Evolutionary conservation across 2,329 filamentous ascomycete species (phyloP).

Genomic region (Graphium sp.): DNA sequence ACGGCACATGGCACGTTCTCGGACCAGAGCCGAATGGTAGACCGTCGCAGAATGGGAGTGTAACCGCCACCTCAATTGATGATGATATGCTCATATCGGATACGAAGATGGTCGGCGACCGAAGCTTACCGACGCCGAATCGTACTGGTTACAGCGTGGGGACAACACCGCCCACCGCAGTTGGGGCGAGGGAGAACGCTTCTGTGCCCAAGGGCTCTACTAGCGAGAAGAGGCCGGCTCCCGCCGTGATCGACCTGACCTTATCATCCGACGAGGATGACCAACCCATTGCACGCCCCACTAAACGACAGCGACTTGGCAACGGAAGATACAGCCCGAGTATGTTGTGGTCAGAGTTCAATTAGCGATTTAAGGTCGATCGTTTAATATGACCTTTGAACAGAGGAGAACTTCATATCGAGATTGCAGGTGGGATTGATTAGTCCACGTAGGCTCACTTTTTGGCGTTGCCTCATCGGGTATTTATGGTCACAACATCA

Average conservation of each 20-base stretch:
- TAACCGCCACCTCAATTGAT: constrained; percentile 15
- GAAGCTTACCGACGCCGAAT: constrained; percentile 3
- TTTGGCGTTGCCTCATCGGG: too few species aligned
- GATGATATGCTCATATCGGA: constrained; percentile 30
- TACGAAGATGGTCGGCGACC: neutral
- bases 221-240: constrained; percentile 28
- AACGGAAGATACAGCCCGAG: too few species aligned
- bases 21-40: neutral
- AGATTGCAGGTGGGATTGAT: too few species aligned
- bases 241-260: constrained; percentile 43
- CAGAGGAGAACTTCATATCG: too few species aligned
- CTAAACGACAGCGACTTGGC: too few species aligned
- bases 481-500: too few species aligned
- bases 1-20: constrained; percentile 53
- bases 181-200: neutral
- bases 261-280: constrained; percentile 39
- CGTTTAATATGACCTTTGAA: too few species aligned
- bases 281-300: too few species aligned
- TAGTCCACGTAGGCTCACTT: too few species aligned
- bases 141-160: neutral
- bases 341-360: too few species aligned
- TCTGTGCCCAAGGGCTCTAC: constrained; percentile 10
- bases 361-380: too few species aligned
- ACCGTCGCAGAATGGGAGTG: neutral
- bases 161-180: constrained; percentile 1